Evolutionary conservation across 768 basidiomycete species (phyloP).

Genomic region (Guyanaporus albipodus): DNA sequence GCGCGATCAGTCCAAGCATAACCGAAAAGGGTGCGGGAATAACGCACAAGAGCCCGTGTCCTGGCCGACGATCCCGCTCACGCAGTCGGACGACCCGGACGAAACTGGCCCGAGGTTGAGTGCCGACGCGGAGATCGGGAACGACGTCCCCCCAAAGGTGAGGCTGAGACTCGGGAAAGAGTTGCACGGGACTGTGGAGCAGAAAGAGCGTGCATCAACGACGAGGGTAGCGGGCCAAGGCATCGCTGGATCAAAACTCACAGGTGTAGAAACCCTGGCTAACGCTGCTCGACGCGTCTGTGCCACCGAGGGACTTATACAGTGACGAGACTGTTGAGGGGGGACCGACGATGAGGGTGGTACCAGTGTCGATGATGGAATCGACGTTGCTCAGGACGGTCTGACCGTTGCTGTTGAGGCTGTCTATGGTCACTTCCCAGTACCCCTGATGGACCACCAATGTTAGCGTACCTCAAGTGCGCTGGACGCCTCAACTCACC

Average conservation of each 20-base stretch:
- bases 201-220: constrained; percentile 1
- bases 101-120: constrained; percentile 37
- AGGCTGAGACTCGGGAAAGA: constrained; percentile 29
- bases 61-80: constrained; percentile 28
- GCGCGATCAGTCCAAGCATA: too few species aligned
- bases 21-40: background rate
- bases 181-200: constrained; percentile 28
- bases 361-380: constrained; percentile 21
- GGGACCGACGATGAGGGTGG: constrained; percentile 7
- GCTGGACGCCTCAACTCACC: constrained; percentile 8
- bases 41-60: constrained; percentile 8
- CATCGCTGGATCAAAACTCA: constrained; percentile 4
- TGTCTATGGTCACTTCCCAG: constrained; percentile 15
- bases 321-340: background rate
- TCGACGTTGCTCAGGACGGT: constrained; percentile 3
- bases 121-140: constrained; percentile 26
- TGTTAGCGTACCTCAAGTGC: background rate
- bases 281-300: too few species aligned
- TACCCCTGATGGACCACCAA: constrained; percentile 8
- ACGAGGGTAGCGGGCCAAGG: too few species aligned
- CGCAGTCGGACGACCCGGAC: constrained; percentile 24
- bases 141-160: constrained; percentile 35
- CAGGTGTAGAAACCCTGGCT: constrained; percentile 31
- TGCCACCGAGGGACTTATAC: constrained; percentile 1
- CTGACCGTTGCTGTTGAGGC: background rate